Conservation (phyloP, 495 filamentous ascomycete genomes). For the Penicillium verhagenii region DNA sequence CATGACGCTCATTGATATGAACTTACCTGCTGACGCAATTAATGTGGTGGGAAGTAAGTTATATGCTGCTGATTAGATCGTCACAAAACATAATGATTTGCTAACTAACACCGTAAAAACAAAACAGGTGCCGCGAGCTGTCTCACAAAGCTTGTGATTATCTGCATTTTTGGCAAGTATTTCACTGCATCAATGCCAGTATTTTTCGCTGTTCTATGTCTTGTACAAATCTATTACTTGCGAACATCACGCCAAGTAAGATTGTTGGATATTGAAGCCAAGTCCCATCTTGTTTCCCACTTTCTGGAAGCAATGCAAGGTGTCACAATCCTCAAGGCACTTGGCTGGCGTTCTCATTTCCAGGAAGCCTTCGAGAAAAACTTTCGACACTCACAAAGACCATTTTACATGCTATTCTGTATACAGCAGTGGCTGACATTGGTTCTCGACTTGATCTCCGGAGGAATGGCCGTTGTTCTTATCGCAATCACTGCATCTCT, state of each 20-base stretch:
- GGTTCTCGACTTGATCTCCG: conserved; percentile 56
- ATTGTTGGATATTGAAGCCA: conserved; percentile 51
- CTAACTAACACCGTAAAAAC: too few species aligned
- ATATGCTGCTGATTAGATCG: background rate
- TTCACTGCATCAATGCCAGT: conserved; percentile 5
- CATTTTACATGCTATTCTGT: conserved; percentile 42
- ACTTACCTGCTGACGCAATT: background rate
- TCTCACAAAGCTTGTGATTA: background rate
- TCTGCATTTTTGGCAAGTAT: conserved; percentile 9
- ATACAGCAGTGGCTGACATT: conserved; percentile 67
- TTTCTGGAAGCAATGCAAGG: conserved; percentile 41
- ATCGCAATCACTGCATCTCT: conserved; percentile 43
- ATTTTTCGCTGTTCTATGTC: background rate
- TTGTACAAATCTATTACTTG: conserved; percentile 10
- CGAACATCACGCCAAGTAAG: conserved; percentile 56
- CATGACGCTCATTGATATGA: background rate
- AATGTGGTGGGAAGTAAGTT: background rate
- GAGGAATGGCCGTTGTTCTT: conserved; percentile 40
- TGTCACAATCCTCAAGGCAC: conserved; percentile 45
- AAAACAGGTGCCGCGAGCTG: background rate
- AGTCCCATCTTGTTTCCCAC: conserved; percentile 63
- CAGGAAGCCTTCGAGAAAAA: conserved; percentile 15
- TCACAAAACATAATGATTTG: background rate
- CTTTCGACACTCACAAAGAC: conserved; percentile 37
- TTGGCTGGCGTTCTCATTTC: conserved; percentile 36